Evolutionary conservation across 805 yeast genomes (phyloP), one percentile per base, ranked within the genome.

Genomic region (Wickerhamomyces strasburgensis): DNA sequence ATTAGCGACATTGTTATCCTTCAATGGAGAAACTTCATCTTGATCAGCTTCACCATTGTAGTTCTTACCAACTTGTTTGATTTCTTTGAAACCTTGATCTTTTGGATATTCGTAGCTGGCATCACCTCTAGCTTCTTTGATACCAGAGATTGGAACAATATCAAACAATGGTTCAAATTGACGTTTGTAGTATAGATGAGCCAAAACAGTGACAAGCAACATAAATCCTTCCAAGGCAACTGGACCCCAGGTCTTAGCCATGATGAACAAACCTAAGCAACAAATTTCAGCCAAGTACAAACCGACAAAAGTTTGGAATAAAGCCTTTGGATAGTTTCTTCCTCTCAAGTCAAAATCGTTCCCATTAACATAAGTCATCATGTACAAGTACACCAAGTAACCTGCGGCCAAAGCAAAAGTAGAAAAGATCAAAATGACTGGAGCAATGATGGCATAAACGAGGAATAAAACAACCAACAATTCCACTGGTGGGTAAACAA

Each of bases 181-280:
- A 58, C 70, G 58, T 54, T 75, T 77, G 52, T 75, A 64, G 56
- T 68, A 80, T 21, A 83, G 42, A 53, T 83, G 90, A 21, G 72
- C 63, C 15, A 61, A 56, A 19, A 74, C 80, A 11, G 90, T 80
- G 30, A 64, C 73, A n/a, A 56, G 75, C 13, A 81, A 48, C 43
- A 71, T 59, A n/a, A 77, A 68, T 38, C 67, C 81, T 58, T 83
- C 89, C 38, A 84, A 63, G 3, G 68, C 93, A 46, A 83, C 76
- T 49, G 81, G 76, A 16, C 83, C 86, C 90, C 90, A 84, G 46
- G 81, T 70, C 65, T 84, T 81, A 31, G 77, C 73, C 77, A 82
- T 78, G 27, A 84, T 82, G 54, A 84, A 84, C 55, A 84, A 65
- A 27, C 84, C 90, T 40, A 76, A 58, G 38, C 83, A 61, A 59